phyloP scores from a whole-genome alignment of 768 basidiomycete species.

The Mycena vitilis region DNA sequence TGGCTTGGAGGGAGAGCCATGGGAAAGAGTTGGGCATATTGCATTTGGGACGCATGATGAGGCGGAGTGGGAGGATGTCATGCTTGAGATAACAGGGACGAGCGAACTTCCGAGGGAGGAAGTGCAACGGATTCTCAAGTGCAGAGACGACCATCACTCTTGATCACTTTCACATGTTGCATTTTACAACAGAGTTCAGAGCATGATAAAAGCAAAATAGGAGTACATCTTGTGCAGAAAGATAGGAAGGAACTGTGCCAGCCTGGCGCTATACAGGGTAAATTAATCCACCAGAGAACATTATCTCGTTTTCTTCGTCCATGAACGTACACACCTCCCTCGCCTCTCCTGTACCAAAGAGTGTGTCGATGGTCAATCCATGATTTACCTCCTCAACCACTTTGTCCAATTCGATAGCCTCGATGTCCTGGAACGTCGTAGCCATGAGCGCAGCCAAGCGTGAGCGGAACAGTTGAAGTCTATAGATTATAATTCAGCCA shows the following conservation, averaged over 20 bases:
- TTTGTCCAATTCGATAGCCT: conserved; percentile 77
- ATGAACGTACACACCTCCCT: conserved; percentile 77
- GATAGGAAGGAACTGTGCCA: neutral
- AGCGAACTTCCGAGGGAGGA: conserved; percentile 74
- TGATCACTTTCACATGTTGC: neutral
- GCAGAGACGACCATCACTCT: conserved; percentile 47
- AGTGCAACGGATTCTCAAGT: conserved; percentile 65
- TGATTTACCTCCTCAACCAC: conserved; percentile 83
- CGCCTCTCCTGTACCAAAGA: conserved; percentile 89
- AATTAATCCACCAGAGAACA: conserved; percentile 76
- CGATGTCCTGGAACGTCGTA: conserved; percentile 76
- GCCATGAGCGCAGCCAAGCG: conserved; percentile 80
- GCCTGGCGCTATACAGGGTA: conserved; percentile 30
- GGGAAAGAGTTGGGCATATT: conserved; percentile 57
- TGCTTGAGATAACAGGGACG: conserved; percentile 66
- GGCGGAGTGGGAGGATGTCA: conserved; percentile 66
- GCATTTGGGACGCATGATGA: conserved; percentile 62
- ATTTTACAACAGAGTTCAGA: neutral
- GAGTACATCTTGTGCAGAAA: conserved; percentile 26
- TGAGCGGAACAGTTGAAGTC: conserved; percentile 83
- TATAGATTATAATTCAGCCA: conserved; percentile 44
- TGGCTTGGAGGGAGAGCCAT: conserved; percentile 65
- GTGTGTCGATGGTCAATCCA: conserved; percentile 70
- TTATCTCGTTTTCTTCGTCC: conserved; percentile 84
- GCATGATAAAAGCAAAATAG: conserved; percentile 9